phyloP scores from a whole-genome alignment of 2,329 filamentous ascomycete genomes.

The Calonectria pauciramosa region DNA sequence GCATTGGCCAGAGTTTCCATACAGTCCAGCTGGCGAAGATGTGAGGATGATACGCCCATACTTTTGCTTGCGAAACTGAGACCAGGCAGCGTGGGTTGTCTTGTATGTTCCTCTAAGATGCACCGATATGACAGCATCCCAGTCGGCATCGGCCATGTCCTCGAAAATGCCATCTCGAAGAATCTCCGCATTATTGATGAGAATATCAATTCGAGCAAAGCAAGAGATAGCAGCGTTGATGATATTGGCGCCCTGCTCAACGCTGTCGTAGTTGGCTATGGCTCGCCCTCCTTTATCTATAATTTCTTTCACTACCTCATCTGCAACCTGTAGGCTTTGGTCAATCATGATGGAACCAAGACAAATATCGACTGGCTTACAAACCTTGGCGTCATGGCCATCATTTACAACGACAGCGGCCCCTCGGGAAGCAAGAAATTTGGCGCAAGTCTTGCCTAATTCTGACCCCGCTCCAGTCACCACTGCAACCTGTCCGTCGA shows the following conservation, averaged over 20 bases:
- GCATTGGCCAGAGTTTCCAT: slow-evolving; percentile 93
- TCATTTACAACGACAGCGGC: slow-evolving; percentile 98
- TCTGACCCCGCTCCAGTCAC: slow-evolving; percentile 86
- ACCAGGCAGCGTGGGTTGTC: slow-evolving; percentile 94
- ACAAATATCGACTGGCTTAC: slow-evolving; percentile 32
- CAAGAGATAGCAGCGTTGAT: slow-evolving; percentile 87
- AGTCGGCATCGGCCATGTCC: slow-evolving; percentile 97
- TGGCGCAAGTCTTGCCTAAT: slow-evolving; percentile 84
- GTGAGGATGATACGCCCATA: slow-evolving; percentile 97
- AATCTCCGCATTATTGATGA: slow-evolving; percentile 98
- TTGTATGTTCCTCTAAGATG: slow-evolving; percentile 96
- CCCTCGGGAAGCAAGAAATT: slow-evolving; percentile 91
- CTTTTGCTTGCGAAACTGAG: slow-evolving; percentile 98
- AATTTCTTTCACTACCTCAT: slow-evolving; percentile 86
- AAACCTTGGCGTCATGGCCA: slow-evolving; percentile 85
- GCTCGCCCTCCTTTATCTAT: slow-evolving; percentile 92
- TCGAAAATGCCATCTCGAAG: slow-evolving; percentile 96
- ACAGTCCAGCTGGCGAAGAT: slow-evolving; percentile 93
- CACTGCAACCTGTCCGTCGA: slow-evolving; percentile 86
- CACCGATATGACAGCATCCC: slow-evolving; percentile 93
- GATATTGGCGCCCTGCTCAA: slow-evolving; percentile 93
- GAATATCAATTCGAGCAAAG: slow-evolving; percentile 90
- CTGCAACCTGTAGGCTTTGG: slow-evolving; percentile 72
- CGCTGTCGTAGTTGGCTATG: slow-evolving; percentile 96
- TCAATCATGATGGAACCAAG: neutral